Conservation (phyloP, 148 eudicot species). For the Agrostemma githago region DNA sequence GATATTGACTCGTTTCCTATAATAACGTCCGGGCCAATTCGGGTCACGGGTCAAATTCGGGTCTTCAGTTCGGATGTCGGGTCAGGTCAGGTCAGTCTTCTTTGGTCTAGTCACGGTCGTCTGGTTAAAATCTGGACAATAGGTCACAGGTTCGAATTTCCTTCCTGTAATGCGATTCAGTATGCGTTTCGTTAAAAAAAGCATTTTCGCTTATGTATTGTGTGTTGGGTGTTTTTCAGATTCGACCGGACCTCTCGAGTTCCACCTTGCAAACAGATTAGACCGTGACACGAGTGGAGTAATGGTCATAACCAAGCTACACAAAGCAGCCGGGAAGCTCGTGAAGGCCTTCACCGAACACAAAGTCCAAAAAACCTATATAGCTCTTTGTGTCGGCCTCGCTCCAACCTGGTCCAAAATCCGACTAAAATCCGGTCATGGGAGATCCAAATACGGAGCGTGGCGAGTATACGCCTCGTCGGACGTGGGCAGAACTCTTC, state of each 20-base stretch:
- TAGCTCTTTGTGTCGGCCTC: conserved; percentile 63
- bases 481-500: conserved; percentile 67
- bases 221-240: conserved; percentile 24
- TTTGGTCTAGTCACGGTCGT: no score
- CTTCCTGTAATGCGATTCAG: no score
- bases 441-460: conserved; percentile 89
- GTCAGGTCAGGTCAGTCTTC: no score
- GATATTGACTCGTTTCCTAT: no score
- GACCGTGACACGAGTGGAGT: conserved; percentile 97
- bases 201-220: background rate
- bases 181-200: background rate
- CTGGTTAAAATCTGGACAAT: no score
- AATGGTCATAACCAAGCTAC: conserved; percentile 75
- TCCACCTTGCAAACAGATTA: conserved; percentile 94
- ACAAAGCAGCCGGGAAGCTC: conserved; percentile 85
- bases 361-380: conserved; percentile 73
- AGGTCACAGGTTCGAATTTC: no score
- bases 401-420: conserved; percentile 63
- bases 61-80: no score
- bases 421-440: conserved; percentile 79
- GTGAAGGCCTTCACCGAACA: conserved; percentile 89
- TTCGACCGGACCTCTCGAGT: conserved; percentile 38
- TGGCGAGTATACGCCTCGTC: conserved; percentile 88
- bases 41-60: no score
- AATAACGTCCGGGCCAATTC: no score